A percentile compares a stretch with the other conserved stretches of the same genome.
Evolutionary conservation across 305 asterid species (phyloP).

Genomic region (Fraxinus albicans): DNA sequence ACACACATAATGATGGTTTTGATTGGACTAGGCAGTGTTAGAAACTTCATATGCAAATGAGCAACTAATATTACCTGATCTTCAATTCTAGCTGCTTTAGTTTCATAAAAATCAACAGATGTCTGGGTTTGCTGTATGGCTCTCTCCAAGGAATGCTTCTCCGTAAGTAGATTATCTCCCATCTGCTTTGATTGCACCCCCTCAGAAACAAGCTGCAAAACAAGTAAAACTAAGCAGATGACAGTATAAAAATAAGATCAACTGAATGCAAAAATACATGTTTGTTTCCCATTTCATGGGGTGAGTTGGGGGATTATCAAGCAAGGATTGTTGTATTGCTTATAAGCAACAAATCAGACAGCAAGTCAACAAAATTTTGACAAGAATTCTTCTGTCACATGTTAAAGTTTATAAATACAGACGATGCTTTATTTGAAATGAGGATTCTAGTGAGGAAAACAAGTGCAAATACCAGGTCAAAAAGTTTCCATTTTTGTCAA

Average conservation of each 20-base stretch:
- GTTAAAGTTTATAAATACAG: not conserved
- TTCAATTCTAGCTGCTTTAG: slow-evolving; percentile 74
- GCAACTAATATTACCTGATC: slow-evolving; percentile 66
- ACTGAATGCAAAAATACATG: not conserved
- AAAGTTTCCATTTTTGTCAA: not conserved
- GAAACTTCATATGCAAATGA: not conserved
- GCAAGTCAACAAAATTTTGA: not conserved
- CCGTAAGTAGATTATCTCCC: slow-evolving; percentile 59
- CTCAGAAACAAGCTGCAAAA: slow-evolving; percentile 86
- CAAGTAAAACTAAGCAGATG: slow-evolving; percentile 15
- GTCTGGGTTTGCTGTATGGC: slow-evolving; percentile 59
- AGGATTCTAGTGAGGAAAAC: not conserved
- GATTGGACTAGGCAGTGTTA: slow-evolving; percentile 9
- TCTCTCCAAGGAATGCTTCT: slow-evolving; percentile 63
- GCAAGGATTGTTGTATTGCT: not conserved
- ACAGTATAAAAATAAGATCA: slow-evolving; percentile 9
- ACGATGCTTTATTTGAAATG: not conserved
- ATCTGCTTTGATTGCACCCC: slow-evolving; percentile 74
- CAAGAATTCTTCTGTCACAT: not conserved
- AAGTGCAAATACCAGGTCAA: not conserved
- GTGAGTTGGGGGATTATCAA: not conserved
- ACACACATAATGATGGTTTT: not conserved
- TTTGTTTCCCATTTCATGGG: not conserved
- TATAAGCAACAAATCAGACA: not conserved
- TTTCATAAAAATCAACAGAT: slow-evolving; percentile 53